These are phyloP conservation scores for Anthracocystis walkeri DNA, from an alignment of 1,284 basidiomycete genomes.

Conservation along the genomic window DNA sequence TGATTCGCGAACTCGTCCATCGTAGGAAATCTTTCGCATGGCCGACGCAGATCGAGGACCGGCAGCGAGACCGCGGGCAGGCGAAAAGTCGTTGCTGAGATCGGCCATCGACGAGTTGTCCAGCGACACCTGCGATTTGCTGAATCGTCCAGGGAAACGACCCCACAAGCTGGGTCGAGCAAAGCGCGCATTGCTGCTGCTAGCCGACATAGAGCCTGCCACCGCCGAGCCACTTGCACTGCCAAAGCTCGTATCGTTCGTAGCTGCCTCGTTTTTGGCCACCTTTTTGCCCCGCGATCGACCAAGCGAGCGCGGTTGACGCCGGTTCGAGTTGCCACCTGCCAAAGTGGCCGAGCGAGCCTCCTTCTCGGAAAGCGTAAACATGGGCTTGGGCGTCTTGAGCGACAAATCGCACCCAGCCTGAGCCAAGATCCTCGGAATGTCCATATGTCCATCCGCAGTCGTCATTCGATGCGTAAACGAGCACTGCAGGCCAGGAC, in stretches of 20 bases:
- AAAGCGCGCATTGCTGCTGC: slow-evolving; percentile 21
- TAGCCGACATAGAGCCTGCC: slow-evolving; percentile 5
- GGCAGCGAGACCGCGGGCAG: slow-evolving; percentile 16
- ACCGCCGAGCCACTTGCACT: slow-evolving; percentile 10
- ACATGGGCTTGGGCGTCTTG: slow-evolving; percentile 51
- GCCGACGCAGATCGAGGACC: slow-evolving; percentile 43
- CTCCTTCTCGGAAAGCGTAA: slow-evolving; percentile 33
- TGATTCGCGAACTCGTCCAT: slow-evolving; percentile 38
- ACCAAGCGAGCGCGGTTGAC: slow-evolving; percentile 36
- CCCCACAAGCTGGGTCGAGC: slow-evolving; percentile 36
- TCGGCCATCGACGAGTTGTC: slow-evolving; percentile 32
- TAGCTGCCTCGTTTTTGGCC: slow-evolving; percentile 13
- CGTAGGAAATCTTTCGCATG: slow-evolving; percentile 46
- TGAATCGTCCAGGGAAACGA: slow-evolving; percentile 41
- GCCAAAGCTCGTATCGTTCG: slow-evolving; percentile 28
- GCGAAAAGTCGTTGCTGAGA: slow-evolving; percentile 25
- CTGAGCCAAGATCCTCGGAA: slow-evolving; percentile 58
- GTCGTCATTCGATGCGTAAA: slow-evolving; percentile 59
- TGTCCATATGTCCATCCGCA: slow-evolving; percentile 60
- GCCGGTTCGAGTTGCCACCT: slow-evolving; percentile 41
- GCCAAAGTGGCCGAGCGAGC: slow-evolving; percentile 44
- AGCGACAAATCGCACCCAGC: slow-evolving; percentile 60
- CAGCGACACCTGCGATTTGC: slow-evolving; percentile 47
- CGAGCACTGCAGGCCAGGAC: slow-evolving; percentile 73
- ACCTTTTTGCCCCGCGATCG: slow-evolving; percentile 32